Base-by-base conservation (phyloP, 108 stramenopile species). In the Heterococcus sp. region DNA sequence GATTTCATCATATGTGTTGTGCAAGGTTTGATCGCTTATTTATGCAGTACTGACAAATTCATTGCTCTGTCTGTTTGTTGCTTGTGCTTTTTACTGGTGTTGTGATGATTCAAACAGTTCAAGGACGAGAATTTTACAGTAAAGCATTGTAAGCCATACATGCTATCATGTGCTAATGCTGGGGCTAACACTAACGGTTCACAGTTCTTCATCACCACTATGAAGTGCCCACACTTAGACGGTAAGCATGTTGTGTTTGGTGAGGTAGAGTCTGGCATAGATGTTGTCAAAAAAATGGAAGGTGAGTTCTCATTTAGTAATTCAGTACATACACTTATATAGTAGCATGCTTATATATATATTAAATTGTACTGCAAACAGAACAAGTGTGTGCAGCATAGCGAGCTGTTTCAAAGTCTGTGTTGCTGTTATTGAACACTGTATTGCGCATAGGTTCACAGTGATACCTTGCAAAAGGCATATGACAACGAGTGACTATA, bases 221-320 rank as follows among this genome's bases (percentile, higher is more conserved):
- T 37, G n/a, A 65, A 39, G 31, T 84, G 88, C 28, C 74, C 72
- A 8, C 78, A 85, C 67, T 84, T 99, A 74, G 97, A 99, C 89
- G 92, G 93, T 35, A 97, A 97, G 87, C 98, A 99, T 86, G 96
- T 98, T 38, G 98, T 99, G 0, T 99, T 99, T 88, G 98, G 98
- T 3, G 92, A 95, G 69, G 97, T 98, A 1, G 89, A 94, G 30
- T 94, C 94, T 72, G 96, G 96, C 32, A 95, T 98, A 95, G 95
- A 95, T 39, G 77, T 97, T 68, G 91, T 98, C 21, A 68, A 89
- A 37, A 91, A 91, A 80, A 93, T 99, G 86, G 87, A 66, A 86
- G 89, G 37, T 90, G 93, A 69, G 92, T 95, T 65, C 78, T 90
- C 29, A 94, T 98, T 76, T 89, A 84, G 11, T 94, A 95, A 76